phyloP scores from a whole-genome alignment of 2,329 filamentous ascomycete genomes.

The Aciculosporium take region DNA sequence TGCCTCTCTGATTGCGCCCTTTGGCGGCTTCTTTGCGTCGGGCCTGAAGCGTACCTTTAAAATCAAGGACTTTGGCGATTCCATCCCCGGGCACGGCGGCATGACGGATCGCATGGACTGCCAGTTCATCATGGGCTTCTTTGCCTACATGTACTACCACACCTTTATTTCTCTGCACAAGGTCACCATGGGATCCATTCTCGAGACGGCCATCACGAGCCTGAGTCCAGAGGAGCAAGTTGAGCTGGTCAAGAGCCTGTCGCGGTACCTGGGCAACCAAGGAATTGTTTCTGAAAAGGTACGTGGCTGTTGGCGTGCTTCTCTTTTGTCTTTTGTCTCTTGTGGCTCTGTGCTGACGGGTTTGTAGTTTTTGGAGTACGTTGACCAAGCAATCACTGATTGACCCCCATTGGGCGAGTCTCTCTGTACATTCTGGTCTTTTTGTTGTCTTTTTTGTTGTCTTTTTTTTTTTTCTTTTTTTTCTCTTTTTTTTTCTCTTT shows the following conservation, averaged over 20 bases:
- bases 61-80: conserved; percentile 98
- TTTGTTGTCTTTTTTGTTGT: not conserved
- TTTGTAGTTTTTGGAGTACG: conserved; percentile 10
- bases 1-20: conserved; percentile 89
- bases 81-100: conserved; percentile 90
- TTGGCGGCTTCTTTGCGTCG: conserved; percentile 95
- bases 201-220: conserved; percentile 86
- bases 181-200: conserved; percentile 68
- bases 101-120: conserved; percentile 99
- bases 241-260: conserved; percentile 56
- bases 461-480: not conserved
- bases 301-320: not conserved
- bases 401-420: not conserved
- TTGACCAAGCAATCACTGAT: conserved; percentile 9
- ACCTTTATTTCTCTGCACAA: conserved; percentile 89
- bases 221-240: conserved; percentile 77
- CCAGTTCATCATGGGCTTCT: conserved; percentile 99
- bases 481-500: not conserved
- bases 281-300: conserved; percentile 27
- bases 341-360: not conserved
- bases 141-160: conserved; percentile 96
- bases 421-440: not conserved
- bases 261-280: conserved; percentile 51
- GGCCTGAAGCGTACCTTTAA: conserved; percentile 98
- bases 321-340: not conserved